Evolutionary conservation across 2,329 filamentous ascomycete genomes (phyloP).

Genomic region (Alternaria triticimaculans): DNA sequence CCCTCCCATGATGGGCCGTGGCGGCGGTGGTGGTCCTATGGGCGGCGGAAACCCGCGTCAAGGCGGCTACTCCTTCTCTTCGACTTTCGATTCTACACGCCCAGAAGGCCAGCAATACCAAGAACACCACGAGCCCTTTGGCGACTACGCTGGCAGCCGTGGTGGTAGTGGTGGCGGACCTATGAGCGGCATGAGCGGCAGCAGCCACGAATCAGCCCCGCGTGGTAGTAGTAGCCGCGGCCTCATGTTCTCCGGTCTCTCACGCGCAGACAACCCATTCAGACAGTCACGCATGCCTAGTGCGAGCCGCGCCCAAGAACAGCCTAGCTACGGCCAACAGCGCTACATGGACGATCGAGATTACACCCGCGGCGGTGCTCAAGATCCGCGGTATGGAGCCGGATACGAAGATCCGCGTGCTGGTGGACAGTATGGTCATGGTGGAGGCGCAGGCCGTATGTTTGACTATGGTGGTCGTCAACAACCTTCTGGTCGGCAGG

Average conservation of each 20-base stretch:
- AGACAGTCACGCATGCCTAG: background rate
- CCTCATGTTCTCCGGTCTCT: background rate
- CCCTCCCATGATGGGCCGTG: background rate
- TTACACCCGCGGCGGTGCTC: background rate
- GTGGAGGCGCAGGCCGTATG: background rate
- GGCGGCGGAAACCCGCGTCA: background rate
- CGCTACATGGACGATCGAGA: background rate
- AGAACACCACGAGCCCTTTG: background rate
- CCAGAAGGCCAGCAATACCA: background rate
- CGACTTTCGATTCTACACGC: background rate
- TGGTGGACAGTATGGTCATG: background rate
- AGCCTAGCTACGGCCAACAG: background rate
- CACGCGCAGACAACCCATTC: background rate
- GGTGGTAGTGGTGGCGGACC: background rate
- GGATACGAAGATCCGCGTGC: background rate
- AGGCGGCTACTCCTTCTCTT: background rate
- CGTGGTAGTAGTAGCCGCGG: background rate
- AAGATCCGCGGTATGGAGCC: background rate
- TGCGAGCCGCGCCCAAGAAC: rapidly evolving
- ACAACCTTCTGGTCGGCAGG: background rate
- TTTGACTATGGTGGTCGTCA: background rate
- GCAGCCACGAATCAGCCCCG: background rate
- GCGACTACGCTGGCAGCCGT: background rate
- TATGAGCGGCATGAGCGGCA: background rate
- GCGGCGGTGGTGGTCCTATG: background rate